Evolutionary conservation across 129 eudicot species (phyloP).

Genomic region (Flaveria trinervia): DNA sequence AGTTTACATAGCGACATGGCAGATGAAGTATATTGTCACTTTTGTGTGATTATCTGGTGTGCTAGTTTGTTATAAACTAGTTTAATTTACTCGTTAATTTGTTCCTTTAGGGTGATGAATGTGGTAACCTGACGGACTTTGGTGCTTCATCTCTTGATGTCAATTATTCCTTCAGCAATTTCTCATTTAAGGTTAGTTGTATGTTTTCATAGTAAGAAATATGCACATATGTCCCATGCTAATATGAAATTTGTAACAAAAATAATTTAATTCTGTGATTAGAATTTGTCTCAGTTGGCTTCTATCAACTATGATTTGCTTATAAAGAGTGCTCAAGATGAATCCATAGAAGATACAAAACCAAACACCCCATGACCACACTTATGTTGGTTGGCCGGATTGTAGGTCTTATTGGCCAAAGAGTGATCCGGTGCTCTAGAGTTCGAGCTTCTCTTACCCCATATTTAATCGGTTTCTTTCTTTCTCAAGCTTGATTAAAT

Average conservation of each 20-base stretch:
- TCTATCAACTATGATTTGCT: conserved; percentile 80
- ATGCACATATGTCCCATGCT: background rate
- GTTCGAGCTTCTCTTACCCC: no score
- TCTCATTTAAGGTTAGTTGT: conserved; percentile 76
- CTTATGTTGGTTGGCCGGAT: no score
- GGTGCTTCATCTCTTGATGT: conserved; percentile 47
- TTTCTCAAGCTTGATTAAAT: no score
- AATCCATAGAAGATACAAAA: conserved; percentile 46
- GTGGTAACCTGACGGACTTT: conserved; percentile 67
- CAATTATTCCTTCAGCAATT: conserved; percentile 92
- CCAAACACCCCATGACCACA: conserved; percentile 31
- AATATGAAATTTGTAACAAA: background rate
- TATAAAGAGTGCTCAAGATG: conserved; percentile 55
- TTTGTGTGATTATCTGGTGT: background rate
- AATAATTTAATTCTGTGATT: conserved; percentile 6
- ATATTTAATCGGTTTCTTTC: no score
- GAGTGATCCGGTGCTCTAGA: no score
- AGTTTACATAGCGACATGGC: conserved; percentile 66
- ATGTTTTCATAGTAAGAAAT: background rate
- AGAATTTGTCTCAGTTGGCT: conserved; percentile 93
- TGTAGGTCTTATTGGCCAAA: no score
- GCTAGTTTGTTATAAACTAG: background rate
- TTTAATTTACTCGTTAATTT: conserved; percentile 1
- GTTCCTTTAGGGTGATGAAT: conserved; percentile 72
- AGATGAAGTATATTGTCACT: conserved; percentile 66